Base-by-base conservation (phyloP, 148 eudicot species). In the Drosera capensis region DNA sequence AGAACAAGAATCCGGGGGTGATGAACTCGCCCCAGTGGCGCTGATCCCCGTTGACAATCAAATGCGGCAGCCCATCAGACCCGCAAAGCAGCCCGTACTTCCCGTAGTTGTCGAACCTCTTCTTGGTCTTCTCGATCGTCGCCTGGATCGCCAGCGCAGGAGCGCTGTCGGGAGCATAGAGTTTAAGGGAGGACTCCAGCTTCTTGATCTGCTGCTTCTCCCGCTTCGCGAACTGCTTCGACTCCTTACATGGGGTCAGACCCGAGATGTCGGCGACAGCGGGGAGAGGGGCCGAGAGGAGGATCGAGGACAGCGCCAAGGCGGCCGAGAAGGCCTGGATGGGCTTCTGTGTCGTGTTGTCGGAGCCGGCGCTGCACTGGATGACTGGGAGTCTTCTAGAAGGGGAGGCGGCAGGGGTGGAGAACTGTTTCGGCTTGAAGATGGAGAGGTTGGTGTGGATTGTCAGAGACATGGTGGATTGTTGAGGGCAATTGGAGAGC, bases 21-120 rank as follows among this genome's bases (percentile, higher is more conserved):
- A 85, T 78, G 51, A 85, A 85, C 78, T 85, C 95, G 4, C 92
- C 95, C 92, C 95, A 85, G 56, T 80, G 92, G 23, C 86, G 59
- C 53, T 85, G 95, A 46, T 85, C 95, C 5, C 95, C 95, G 28
- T 83, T 85, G 60, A 85, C 95, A 0, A 85, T 85, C 83, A 85
- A 48, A 40, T 85, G 92, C 2, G 95, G 92, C 16, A 85, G 25
- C 23, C 95, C 95, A 40, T 85, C 92, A 0, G 92, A 65, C 19
- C 95, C 95, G 34, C 95, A 85, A 8, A 80, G 25, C 34, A 85
- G 43, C 2, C 96, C 94, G 38, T 82, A 85, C 38, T 83, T 87
- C 1, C 90, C 94, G 23, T 87, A 87, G 63, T 87, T 87, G n/a
- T 72, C 90, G 42, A 87, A 87, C 65, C 96, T 55, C 41, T 71